Conservation (phyloP, 129 eudicot genomes). For the Centella asiatica region DNA sequence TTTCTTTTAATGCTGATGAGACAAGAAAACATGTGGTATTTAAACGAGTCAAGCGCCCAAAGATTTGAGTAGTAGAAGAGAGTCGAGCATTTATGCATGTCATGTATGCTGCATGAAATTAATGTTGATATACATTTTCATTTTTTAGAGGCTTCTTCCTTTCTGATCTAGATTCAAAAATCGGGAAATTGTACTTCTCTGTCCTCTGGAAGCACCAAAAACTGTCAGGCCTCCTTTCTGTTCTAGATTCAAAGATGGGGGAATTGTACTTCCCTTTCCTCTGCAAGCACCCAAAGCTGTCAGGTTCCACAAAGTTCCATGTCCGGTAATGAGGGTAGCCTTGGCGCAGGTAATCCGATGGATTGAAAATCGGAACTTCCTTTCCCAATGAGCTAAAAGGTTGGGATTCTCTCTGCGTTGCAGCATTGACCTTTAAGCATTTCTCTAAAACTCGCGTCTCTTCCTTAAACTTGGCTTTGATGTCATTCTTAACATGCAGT, state of each 20-base stretch:
- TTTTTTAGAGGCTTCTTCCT: not conserved
- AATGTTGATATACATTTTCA: not conserved
- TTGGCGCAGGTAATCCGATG: conserved; percentile 32
- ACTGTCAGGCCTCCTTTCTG: conserved; percentile 5
- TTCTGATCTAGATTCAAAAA: conserved; percentile 36
- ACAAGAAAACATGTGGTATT: too few relatives aligned
- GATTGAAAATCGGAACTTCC: conserved; percentile 54
- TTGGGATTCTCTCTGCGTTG: conserved; percentile 16
- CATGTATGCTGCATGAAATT: too few relatives aligned
- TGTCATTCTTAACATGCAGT: conserved; percentile 26
- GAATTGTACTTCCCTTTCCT: conserved; percentile 23
- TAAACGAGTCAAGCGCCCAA: too few relatives aligned
- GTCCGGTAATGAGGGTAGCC: conserved; percentile 46
- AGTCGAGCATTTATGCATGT: not conserved
- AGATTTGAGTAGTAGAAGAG: too few relatives aligned
- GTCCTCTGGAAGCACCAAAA: conserved; percentile 7
- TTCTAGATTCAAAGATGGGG: conserved; percentile 43
- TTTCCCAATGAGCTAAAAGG: not conserved
- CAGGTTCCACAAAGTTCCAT: conserved; percentile 15
- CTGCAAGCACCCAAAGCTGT: conserved; percentile 23
- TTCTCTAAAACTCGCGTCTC: conserved; percentile 55
- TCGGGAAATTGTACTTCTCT: conserved; percentile 23
- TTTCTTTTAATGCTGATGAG: too few relatives aligned
- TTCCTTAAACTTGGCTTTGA: conserved; percentile 40
- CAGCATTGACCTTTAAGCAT: conserved; percentile 40